A percentile compares a stretch with the other conserved stretches of the same genome.
These are phyloP conservation scores for Sisymbrium altissimum DNA, from an alignment of 345 rosid genomes.

Conservation along the genomic window DNA sequence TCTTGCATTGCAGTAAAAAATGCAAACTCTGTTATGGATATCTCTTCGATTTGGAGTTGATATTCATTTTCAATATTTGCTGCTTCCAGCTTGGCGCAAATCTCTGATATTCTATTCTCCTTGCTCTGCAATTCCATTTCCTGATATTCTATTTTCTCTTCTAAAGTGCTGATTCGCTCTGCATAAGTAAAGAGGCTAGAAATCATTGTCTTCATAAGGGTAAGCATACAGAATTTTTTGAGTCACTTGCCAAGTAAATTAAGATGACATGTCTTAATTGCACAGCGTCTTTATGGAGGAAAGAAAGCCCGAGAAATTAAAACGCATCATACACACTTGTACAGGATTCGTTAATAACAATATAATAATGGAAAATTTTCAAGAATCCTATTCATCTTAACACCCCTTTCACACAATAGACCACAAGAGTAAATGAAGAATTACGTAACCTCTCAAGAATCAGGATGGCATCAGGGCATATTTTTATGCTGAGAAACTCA, in stretches of 20 bases:
- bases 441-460: constrained; percentile 5
- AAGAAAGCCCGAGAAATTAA: neutral
- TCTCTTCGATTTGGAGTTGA: constrained; percentile 58
- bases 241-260: neutral
- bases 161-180: constrained; percentile 58
- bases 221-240: neutral
- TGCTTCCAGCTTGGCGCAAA: constrained; percentile 52
- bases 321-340: neutral
- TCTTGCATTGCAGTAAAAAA: constrained; percentile 14
- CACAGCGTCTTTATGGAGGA: neutral
- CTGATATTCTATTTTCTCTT: constrained; percentile 42
- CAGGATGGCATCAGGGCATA: neutral
- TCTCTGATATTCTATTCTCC: constrained; percentile 50
- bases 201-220: constrained; percentile 7
- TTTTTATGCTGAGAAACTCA: constrained; percentile 30
- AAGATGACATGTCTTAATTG: neutral
- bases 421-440: neutral
- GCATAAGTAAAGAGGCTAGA: constrained; percentile 16
- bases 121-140: constrained; percentile 54
- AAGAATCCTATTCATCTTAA: neutral
- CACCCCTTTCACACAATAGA: neutral
- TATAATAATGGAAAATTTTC: neutral
- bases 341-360: neutral
- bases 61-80: constrained; percentile 39
- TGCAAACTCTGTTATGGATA: constrained; percentile 42